Evolutionary conservation across 2,329 filamentous ascomycete species (phyloP).

Genomic region (Neonectria neomacrospora): DNA sequence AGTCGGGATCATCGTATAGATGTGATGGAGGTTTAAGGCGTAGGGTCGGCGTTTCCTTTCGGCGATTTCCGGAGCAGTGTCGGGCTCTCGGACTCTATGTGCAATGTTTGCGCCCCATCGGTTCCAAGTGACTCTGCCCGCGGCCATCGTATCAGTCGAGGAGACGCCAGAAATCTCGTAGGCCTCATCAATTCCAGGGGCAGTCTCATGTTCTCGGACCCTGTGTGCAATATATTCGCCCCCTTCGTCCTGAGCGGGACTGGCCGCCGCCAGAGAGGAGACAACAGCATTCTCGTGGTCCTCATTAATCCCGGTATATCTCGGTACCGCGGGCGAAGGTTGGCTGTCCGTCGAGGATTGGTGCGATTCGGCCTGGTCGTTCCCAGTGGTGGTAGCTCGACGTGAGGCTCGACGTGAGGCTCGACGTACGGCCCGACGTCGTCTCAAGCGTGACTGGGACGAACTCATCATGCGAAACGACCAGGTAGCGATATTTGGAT

Average conservation of each 20-base stretch:
- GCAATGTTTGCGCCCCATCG: neutral
- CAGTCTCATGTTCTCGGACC: neutral
- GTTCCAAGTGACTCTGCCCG: neutral
- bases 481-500: neutral
- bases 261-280: neutral
- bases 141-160: neutral
- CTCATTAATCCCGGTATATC: neutral
- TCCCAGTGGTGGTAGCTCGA: neutral
- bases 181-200: neutral
- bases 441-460: neutral
- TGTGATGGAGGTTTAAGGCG: neutral
- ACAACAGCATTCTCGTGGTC: neutral
- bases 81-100: neutral
- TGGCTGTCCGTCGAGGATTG: neutral
- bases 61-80: neutral
- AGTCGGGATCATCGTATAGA: slow-evolving; percentile 6
- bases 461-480: slow-evolving; percentile 12
- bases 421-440: neutral
- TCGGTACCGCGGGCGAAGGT: neutral
- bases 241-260: neutral
- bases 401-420: neutral
- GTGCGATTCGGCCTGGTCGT: neutral
- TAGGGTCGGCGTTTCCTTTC: slow-evolving; percentile 18
- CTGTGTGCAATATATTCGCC: neutral
- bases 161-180: neutral